Evolutionary conservation across 2,329 filamentous ascomycete species (phyloP).

Genomic region (Parastagonospora avenae): DNA sequence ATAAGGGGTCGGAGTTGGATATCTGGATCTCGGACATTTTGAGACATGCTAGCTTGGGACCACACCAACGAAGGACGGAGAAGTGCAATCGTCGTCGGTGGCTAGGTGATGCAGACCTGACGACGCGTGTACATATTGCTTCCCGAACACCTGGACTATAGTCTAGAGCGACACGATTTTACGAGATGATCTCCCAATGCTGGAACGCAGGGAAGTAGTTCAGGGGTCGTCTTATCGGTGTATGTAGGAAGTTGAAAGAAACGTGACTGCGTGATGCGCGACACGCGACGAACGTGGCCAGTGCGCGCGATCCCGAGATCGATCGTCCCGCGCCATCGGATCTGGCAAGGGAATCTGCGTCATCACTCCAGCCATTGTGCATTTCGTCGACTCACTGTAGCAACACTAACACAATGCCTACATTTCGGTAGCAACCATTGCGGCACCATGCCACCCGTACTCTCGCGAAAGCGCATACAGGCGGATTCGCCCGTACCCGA

Average conservation of each 20-base stretch:
- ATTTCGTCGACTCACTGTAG: neutral
- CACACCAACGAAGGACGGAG: too few relatives aligned
- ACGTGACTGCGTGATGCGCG: slow-evolving; percentile 21
- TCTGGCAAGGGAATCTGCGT: slow-evolving; percentile 24
- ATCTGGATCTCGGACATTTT: too few relatives aligned
- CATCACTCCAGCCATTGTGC: slow-evolving; percentile 21
- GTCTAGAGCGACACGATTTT: neutral
- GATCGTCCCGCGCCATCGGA: slow-evolving; percentile 26
- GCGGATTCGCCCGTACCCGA: slow-evolving; percentile 52
- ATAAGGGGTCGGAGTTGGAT: too few relatives aligned
- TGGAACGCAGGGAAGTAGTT: neutral
- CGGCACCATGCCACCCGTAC: slow-evolving; percentile 67
- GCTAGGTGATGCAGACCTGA: too few relatives aligned
- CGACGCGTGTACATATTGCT: too few relatives aligned
- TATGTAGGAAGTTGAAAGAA: neutral
- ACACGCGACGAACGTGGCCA: slow-evolving; percentile 17
- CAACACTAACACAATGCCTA: neutral
- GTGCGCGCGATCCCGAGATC: slow-evolving; percentile 15
- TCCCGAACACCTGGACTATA: too few relatives aligned
- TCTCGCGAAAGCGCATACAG: slow-evolving; percentile 69
- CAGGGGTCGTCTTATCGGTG: too few relatives aligned
- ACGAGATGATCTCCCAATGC: neutral
- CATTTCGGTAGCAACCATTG: neutral
- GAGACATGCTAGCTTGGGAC: too few relatives aligned
- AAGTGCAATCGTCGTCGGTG: too few relatives aligned